phyloP scores from a whole-genome alignment of 495 filamentous ascomycete genomes.

The Lophium mytilinum region DNA sequence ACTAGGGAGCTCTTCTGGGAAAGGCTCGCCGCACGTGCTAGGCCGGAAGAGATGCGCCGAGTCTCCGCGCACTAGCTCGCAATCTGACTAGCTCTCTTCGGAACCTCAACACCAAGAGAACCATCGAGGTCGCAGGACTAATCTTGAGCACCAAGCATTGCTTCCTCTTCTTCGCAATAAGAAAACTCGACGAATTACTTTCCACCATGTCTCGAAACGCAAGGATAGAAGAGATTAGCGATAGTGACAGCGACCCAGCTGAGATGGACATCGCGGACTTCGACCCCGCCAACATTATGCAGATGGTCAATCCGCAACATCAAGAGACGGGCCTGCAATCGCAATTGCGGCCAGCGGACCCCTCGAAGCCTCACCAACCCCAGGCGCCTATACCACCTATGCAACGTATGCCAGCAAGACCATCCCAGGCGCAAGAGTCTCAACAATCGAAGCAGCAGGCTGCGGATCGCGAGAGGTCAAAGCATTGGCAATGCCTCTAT shows the following conservation, averaged over 20 bases:
- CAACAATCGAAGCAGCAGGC: slow-evolving; percentile 22
- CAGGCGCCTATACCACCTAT: slow-evolving; percentile 17
- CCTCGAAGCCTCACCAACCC: slow-evolving; percentile 1
- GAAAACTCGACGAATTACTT: not conserved
- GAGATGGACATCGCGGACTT: slow-evolving; percentile 60
- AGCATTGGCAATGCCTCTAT: slow-evolving; percentile 80
- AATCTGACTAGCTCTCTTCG: too few species aligned
- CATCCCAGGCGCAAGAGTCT: not conserved
- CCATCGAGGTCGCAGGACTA: not conserved
- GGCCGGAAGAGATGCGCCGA: too few species aligned
- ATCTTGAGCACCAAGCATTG: not conserved
- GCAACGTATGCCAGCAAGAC: slow-evolving; percentile 1
- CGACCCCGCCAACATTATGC: slow-evolving; percentile 38
- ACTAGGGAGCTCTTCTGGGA: too few species aligned
- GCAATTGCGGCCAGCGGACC: slow-evolving; percentile 17
- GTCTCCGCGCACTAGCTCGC: too few species aligned
- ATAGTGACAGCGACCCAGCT: slow-evolving; percentile 56
- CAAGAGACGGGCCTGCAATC: slow-evolving; percentile 26
- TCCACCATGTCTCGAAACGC: slow-evolving; percentile 68
- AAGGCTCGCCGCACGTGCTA: too few species aligned
- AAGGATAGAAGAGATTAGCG: slow-evolving; percentile 80
- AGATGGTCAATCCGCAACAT: slow-evolving; percentile 32
- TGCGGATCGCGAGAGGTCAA: slow-evolving; percentile 50
- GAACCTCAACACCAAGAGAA: too few species aligned
- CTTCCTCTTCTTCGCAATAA: not conserved